Evolutionary conservation across 1,139 yeast genomes (phyloP).

Genomic region (Arxiozyma bovina): DNA sequence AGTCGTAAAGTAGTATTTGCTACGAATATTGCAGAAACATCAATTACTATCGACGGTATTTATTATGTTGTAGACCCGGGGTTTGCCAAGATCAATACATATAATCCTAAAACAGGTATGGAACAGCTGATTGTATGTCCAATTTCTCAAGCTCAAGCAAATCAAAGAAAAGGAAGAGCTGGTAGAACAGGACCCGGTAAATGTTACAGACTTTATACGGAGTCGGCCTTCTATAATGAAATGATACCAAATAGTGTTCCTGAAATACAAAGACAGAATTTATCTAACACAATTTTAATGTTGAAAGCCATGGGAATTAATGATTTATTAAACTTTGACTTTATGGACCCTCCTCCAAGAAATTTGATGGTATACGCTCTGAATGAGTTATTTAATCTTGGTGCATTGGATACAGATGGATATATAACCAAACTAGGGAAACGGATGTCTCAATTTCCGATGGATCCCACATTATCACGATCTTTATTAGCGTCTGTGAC

Average conservation of each 20-base stretch:
- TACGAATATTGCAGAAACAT: slow-evolving; percentile 94
- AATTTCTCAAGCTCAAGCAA: slow-evolving; percentile 89
- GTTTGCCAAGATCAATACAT: slow-evolving; percentile 79
- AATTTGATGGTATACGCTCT: slow-evolving; percentile 69
- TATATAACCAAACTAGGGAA: slow-evolving; percentile 64
- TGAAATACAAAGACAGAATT: slow-evolving; percentile 85
- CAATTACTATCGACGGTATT: slow-evolving; percentile 89
- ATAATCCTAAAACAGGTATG: slow-evolving; percentile 79
- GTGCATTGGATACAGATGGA: slow-evolving; percentile 74
- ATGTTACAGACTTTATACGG: slow-evolving; percentile 81
- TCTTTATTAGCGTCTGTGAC: slow-evolving; percentile 69
- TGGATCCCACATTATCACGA: slow-evolving; percentile 87
- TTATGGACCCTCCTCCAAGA: slow-evolving; percentile 90
- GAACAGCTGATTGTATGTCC: slow-evolving; percentile 79
- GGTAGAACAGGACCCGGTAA: slow-evolving; percentile 97
- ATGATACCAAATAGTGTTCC: slow-evolving; percentile 83
- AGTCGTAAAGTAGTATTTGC: slow-evolving; percentile 85
- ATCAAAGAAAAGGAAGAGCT: slow-evolving; percentile 95
- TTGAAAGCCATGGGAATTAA: slow-evolving; percentile 92
- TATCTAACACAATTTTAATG: slow-evolving; percentile 78
- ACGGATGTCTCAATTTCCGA: slow-evolving; percentile 87
- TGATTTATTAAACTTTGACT: slow-evolving; percentile 70
- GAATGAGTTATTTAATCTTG: slow-evolving; percentile 72
- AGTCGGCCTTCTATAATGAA: slow-evolving; percentile 76
- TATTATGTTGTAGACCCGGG: slow-evolving; percentile 89